A percentile compares a stretch with the other conserved stretches of the same genome.
phyloP scores from a whole-genome alignment of 129 eudicot genomes.

The Pseudognaphalium luteoalbum region DNA sequence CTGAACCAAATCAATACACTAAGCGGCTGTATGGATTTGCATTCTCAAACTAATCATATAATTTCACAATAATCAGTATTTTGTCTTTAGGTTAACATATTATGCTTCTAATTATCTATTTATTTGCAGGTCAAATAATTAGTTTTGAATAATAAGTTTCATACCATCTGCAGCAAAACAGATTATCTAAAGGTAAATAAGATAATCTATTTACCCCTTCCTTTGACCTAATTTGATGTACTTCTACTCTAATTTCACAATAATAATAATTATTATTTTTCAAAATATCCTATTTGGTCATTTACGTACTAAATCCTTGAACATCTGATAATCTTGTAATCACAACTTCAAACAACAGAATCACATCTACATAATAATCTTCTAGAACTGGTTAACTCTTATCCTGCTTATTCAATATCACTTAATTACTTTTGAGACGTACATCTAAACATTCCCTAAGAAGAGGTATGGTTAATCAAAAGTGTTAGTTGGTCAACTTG shows the following conservation, averaged over 20 bases:
- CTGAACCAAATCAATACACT: neutral
- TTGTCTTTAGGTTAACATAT: neutral
- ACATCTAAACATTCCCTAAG: slow-evolving; percentile 15
- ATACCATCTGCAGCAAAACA: neutral
- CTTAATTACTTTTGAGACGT: neutral
- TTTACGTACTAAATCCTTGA: neutral
- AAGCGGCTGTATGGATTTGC: neutral
- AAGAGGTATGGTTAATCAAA: neutral
- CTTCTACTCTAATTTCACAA: neutral
- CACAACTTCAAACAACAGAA: neutral
- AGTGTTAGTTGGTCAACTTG: neutral
- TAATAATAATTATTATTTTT: neutral
- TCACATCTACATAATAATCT: slow-evolving; percentile 6
- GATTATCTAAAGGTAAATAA: neutral
- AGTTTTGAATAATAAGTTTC: neutral
- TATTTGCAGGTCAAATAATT: neutral
- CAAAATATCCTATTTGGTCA: neutral
- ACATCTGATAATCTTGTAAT: neutral
- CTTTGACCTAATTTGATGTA: slow-evolving; percentile 2
- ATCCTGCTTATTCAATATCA: slow-evolving; percentile 4
- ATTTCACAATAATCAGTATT: neutral
- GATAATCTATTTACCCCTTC: neutral
- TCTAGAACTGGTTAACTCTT: neutral
- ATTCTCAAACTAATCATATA: neutral
- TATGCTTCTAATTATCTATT: neutral